Percentiles rank a stretch among this genome's conserved stretches.
phyloP scores from a whole-genome alignment of 78 protist species.

The Dictyostelium citrinum region DNA sequence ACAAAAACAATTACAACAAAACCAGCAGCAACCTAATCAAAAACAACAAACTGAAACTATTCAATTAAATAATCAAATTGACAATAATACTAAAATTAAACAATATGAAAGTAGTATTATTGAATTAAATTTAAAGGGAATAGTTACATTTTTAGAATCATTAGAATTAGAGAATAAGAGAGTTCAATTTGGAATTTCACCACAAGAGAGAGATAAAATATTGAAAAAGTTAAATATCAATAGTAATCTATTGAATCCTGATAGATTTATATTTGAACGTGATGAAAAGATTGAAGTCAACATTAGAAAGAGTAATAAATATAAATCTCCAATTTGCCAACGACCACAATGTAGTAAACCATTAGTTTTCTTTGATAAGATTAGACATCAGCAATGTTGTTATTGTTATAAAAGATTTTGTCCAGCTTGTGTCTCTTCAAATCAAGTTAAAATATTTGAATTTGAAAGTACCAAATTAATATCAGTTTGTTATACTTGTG shows the following conservation, averaged over 20 bases:
- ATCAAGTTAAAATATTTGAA: constrained; percentile 23
- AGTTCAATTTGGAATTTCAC: constrained; percentile 1
- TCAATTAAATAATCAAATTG: neutral
- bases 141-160: constrained; percentile 2
- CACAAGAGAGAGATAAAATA: constrained; percentile 10
- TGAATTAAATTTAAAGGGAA: neutral
- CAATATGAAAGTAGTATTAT: neutral
- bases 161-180: constrained; percentile 60
- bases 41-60: neutral
- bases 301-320: constrained; percentile 44
- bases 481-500: constrained; percentile 35
- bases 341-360: constrained; percentile 66
- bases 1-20: neutral
- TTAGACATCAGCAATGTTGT: constrained; percentile 47
- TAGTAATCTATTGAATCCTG: constrained; percentile 27
- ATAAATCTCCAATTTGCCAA: constrained; percentile 40
- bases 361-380: constrained; percentile 36
- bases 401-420: constrained; percentile 72
- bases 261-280: constrained; percentile 53
- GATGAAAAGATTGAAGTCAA: constrained; percentile 48
- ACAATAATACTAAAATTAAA: neutral
- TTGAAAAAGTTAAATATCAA: neutral
- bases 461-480: constrained; percentile 3
- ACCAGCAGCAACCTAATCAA: neutral
- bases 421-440: constrained; percentile 32